Percentiles rank a stretch among this genome's conserved stretches.
phyloP scores from a whole-genome alignment of 805 yeast genomes.

The Spathaspora arborariae region DNA sequence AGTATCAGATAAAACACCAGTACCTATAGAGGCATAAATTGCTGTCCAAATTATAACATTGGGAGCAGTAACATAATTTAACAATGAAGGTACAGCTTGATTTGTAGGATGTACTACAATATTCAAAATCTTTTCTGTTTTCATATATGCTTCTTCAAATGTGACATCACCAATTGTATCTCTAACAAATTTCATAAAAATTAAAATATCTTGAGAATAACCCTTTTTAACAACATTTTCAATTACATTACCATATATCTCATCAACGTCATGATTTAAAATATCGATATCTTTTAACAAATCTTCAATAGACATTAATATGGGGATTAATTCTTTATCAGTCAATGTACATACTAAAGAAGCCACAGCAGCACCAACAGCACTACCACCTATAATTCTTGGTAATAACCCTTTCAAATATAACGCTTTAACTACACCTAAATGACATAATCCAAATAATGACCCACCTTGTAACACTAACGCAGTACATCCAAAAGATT shows the following conservation, averaged over 20 bases:
- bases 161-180: slow-evolving; percentile 77
- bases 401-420: slow-evolving; percentile 75
- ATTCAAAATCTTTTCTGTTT: slow-evolving; percentile 75
- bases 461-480: slow-evolving; percentile 93
- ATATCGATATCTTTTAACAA: slow-evolving; percentile 42
- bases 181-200: slow-evolving; percentile 75
- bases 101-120: slow-evolving; percentile 81
- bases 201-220: slow-evolving; percentile 78
- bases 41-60: slow-evolving; percentile 90
- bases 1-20: slow-evolving; percentile 58
- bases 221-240: slow-evolving; percentile 77
- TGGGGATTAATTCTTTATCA: slow-evolving; percentile 58
- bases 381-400: slow-evolving; percentile 82
- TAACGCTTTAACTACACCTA: slow-evolving; percentile 89
- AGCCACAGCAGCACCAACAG: slow-evolving; percentile 92
- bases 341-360: slow-evolving; percentile 73
- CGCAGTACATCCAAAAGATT: slow-evolving; percentile 88
- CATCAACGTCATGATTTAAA: slow-evolving; percentile 51
- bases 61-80: slow-evolving; percentile 91
- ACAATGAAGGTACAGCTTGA: slow-evolving; percentile 61
- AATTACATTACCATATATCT: slow-evolving; percentile 62
- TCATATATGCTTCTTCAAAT: slow-evolving; percentile 86
- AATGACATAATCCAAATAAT: slow-evolving; percentile 86
- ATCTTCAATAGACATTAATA: slow-evolving; percentile 34
- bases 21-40: slow-evolving; percentile 77